Evolutionary conservation across 306 rosid species (phyloP), one percentile per base, ranked within the genome.

Genomic region (Acacia melanoxylon): DNA sequence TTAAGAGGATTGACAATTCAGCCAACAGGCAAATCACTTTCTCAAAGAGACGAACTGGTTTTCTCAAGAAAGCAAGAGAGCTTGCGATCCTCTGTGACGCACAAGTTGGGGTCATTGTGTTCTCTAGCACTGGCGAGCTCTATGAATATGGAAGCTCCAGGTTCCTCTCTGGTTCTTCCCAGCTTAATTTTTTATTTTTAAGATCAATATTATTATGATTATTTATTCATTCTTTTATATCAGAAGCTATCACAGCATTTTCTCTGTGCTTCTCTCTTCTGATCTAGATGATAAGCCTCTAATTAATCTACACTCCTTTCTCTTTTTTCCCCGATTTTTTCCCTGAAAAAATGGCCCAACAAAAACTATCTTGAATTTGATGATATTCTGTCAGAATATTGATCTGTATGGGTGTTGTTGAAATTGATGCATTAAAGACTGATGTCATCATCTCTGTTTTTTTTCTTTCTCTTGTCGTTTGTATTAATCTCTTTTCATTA

Each of bases 71-170:
- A 86, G 89, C 89, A 24, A 74, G 68, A 78, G 87, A 86, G 37
- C 82, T 86, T 1, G 81, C 89, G 0, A 83, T 86, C 70, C 85
- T 86, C 2, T 86, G 89, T 29, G 89, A 86, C 63, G 89, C 85
- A 10, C 79, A 86, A 80, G 79, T 86, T 83, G 89, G 87, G 61
- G 54, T 86, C 7, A 81, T 78, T 69, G 81, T 86, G 4, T 86
- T 86, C 77, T 86, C 87, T 37, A 22, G 83, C 68, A 81, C 89
- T 14, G 69, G 51, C 59, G 83, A 78, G 59, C 85, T 86, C 72
- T 83, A 83, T 83, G 85, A 86, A 1, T 86, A 48, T 42, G 83
- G 85, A 49, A 86, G 81, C 76, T 73, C 85, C 49, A 83, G 81
- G 87, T 86, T 37, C 41, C 41, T 37, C 41, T 37, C 41, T 6